Base-by-base conservation (phyloP, 2,329 filamentous ascomycete genomes). In the Aspergillus intermedius region DNA sequence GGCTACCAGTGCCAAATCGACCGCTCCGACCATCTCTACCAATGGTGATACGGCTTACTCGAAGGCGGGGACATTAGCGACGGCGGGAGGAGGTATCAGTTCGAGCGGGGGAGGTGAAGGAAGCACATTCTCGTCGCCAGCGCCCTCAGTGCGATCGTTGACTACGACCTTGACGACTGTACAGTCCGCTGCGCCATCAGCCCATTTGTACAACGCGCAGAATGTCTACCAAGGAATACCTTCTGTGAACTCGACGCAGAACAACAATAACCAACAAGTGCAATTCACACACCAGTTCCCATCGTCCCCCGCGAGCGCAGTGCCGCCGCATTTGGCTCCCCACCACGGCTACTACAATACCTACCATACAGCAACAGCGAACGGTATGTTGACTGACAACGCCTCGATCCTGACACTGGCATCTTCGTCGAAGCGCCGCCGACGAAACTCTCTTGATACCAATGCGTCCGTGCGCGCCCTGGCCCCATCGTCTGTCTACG, bases 11-110 rank as follows among this genome's bases (percentile, higher is more conserved):
- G 82, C 82, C 51, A 84, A 86, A 63, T 94, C 87, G 19, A 78
- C 82, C 47, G 86, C 87, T 4, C 86, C 86, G 2, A 95, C 90
- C 0, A 76, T 90, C 4, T 89, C 87, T n/a, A 95, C 89, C 12
- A 89, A 91, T 54, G 81, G 82, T 40, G 88, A 91, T 55, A 84
- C 84, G 1, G 76, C 86, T 8, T 82, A 86, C 39, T 95, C 89
- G 25, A 88, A 93, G 59, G 81, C 88, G 15, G 89, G 87, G 15
- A 96, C 90, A 10, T 84, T 78, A 61, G 80, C 81, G 30, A 73
- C 69, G 5, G 73, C 78, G 2, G 83, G 80, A 23, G 83, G 82
- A 44, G 85, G 82, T 8, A 62, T 85, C 43, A 84, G 87, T 47
- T 73, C 71, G 4, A 81, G 79, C 44, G 79, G 83, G 49, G 81